Conservation (phyloP, 2,329 filamentous ascomycete species). For the Botrytis elliptica region DNA sequence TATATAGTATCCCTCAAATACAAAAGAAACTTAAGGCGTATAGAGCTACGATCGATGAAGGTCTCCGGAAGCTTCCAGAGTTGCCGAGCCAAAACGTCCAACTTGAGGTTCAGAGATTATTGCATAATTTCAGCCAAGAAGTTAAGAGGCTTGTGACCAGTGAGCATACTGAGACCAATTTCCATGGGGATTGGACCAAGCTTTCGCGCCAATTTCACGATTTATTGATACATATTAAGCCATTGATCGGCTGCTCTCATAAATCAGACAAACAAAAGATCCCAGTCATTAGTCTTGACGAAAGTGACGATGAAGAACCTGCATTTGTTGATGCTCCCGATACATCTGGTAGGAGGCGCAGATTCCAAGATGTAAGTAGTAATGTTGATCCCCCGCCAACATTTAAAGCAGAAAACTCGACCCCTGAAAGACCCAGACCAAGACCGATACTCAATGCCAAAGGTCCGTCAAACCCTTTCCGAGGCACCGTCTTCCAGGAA, state of each 20-base stretch:
- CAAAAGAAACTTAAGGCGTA: conserved; percentile 32
- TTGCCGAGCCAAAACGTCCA: conserved; percentile 63
- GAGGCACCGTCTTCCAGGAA: no score
- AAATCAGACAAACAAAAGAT: no score
- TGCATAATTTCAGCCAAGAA: conserved; percentile 55
- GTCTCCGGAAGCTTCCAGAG: conserved; percentile 62
- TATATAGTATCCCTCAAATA: conserved; percentile 40
- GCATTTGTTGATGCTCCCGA: no score
- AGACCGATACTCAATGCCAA: no score
- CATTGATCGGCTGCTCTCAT: conserved; percentile 35
- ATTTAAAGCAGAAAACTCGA: no score
- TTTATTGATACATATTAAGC: conserved; percentile 27
- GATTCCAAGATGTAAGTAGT: no score
- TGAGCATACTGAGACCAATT: conserved; percentile 42
- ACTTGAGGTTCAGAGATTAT: conserved; percentile 59
- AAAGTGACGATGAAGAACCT: no score
- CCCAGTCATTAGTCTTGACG: no score
- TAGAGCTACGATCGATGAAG: conserved; percentile 50
- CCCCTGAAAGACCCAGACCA: no score
- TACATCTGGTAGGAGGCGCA: no score
- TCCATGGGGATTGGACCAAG: conserved; percentile 47
- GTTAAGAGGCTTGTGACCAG: conserved; percentile 56
- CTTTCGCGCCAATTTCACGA: conserved; percentile 35
- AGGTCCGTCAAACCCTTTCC: no score
- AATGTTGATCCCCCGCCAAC: no score